Conservation (phyloP, 495 filamentous ascomycete genomes). For the Bryoglossum gracile region DNA sequence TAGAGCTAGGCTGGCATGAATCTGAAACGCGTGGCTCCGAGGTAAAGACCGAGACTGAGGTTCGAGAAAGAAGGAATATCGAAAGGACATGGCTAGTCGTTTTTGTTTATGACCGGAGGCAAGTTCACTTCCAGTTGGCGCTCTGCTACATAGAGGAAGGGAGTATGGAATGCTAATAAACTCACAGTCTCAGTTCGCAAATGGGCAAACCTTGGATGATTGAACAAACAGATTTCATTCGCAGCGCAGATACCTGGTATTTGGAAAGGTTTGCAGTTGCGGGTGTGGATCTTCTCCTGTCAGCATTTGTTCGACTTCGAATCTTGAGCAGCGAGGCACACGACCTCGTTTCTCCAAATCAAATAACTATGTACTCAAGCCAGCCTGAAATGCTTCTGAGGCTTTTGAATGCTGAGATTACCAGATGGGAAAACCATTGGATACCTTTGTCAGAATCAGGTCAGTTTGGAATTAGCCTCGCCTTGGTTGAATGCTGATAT, state of each 20-base stretch:
- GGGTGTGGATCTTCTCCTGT: slow-evolving; percentile 18
- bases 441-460: slow-evolving; percentile 6
- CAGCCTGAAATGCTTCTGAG: not conserved
- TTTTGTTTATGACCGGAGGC: slow-evolving; percentile 28
- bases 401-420: slow-evolving; percentile 2
- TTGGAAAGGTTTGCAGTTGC: slow-evolving; percentile 4
- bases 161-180: not conserved
- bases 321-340: slow-evolving; percentile 21
- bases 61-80: slow-evolving; percentile 18
- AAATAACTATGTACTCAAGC: not conserved
- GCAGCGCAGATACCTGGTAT: slow-evolving; percentile 18
- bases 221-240: slow-evolving; percentile 21
- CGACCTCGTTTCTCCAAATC: slow-evolving; percentile 7
- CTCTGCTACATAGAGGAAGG: no score
- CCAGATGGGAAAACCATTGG: slow-evolving; percentile 21
- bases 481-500: no score
- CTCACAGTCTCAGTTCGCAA: slow-evolving; percentile 22
- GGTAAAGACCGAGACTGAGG: not conserved
- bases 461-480: slow-evolving; percentile 1
- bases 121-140: not conserved
- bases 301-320: slow-evolving; percentile 22
- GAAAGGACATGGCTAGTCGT: slow-evolving; percentile 26
- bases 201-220: slow-evolving; percentile 28
- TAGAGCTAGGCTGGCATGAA: slow-evolving; percentile 26
- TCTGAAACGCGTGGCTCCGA: not conserved